phyloP scores from a whole-genome alignment of 495 filamentous ascomycete species.

The Penicillium verhagenii region DNA sequence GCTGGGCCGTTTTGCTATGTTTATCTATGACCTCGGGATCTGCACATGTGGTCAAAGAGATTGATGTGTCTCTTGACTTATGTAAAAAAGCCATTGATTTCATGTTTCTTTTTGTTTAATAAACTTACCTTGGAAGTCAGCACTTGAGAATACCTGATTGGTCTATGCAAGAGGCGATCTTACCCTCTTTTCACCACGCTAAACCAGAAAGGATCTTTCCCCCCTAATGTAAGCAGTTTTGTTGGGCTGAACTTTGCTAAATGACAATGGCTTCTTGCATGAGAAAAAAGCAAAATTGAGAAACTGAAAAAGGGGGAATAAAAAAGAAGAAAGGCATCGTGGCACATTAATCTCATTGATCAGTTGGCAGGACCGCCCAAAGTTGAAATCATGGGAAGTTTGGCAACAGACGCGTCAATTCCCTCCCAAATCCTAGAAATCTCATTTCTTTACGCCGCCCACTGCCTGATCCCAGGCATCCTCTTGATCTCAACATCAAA shows the following conservation, averaged over 20 bases:
- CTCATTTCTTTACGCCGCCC: conserved; percentile 6
- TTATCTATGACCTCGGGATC: too few species aligned
- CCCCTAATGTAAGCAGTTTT: too few species aligned
- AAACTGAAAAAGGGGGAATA: too few species aligned
- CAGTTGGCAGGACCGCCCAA: too few species aligned
- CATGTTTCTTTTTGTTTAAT: too few species aligned
- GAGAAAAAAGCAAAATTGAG: not conserved
- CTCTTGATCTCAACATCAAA: conserved; percentile 17
- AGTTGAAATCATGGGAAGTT: conserved; percentile 1
- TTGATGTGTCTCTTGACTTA: too few species aligned
- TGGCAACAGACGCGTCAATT: conserved; percentile 5
- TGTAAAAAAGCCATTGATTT: not conserved
- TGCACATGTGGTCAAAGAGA: too few species aligned
- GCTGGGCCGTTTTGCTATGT: conserved; percentile 57
- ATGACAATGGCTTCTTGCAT: not conserved
- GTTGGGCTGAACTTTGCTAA: not conserved
- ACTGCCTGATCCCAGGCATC: conserved; percentile 14
- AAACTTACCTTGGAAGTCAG: too few species aligned
- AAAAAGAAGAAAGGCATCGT: not conserved
- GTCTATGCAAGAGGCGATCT: too few species aligned
- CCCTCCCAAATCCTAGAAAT: conserved; percentile 7
- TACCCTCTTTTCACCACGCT: not conserved
- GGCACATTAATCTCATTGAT: not conserved
- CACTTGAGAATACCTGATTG: too few species aligned
- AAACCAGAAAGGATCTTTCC: not conserved